Evolutionary conservation across 257 asterid species (phyloP), one percentile per base, ranked within the genome.

Genomic region (Linaria vulgaris): DNA sequence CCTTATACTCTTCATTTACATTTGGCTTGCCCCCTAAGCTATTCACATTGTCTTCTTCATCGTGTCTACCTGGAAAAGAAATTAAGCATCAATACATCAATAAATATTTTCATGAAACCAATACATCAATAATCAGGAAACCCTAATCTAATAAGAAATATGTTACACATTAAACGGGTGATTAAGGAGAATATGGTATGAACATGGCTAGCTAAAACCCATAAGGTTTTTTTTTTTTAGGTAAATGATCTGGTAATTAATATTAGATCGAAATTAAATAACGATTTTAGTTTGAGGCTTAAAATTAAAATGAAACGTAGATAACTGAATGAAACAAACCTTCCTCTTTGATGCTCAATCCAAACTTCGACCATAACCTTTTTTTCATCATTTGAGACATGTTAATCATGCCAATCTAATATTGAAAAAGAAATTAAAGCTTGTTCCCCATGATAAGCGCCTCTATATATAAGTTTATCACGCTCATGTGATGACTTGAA

Each of bases 1-100:
- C 77, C 69, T 67, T 73, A 59, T 85, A 87, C 65, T 90, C 94
- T 66, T 85, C 85, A 37, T 78, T 71, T 61, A 87, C 83, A 53
- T 70, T 61, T 75, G 81, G 44, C 66, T 70, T 69, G 50, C 53
- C 64, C 76, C 9, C 71, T 71, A 61, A 75, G 76, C 80, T 67
- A 25, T 45, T 63, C 50, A 1, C 68, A 3, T 48, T 55, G 51
- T 71, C 60, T 21, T 24, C 73, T 46, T 72, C 59, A 15, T 64
- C 68, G 9, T n/a, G 38, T 61, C 63, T 31, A 52, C 86, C 95
- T 89, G 63, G 6, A 56, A 6, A 56, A 2, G 9, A 34, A 66
- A 47, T 69, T 23, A 66, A 6, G 17, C 44, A 39, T 30, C 25
- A 11, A 16, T 3, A 10, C 43, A 39, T 19, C n/a, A n/a, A n/a